Percentiles rank a stretch among this genome's conserved stretches.
Evolutionary conservation across 768 basidiomycete genomes (phyloP).

Genomic region (Boletus subparvulus): DNA sequence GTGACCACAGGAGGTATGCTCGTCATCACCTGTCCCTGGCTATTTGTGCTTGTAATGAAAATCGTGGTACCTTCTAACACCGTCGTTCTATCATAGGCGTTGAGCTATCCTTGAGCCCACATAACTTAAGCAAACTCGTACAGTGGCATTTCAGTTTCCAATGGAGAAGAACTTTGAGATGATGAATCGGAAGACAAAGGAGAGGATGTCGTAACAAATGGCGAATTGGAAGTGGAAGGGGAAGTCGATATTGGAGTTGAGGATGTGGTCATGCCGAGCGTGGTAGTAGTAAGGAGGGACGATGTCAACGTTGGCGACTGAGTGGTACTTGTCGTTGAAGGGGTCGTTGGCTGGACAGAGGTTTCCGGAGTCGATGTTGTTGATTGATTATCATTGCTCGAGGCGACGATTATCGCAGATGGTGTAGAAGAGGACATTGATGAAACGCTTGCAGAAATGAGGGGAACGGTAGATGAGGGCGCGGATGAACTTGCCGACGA

Average conservation of each 20-base stretch:
- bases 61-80: slow-evolving; percentile 47
- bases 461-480: slow-evolving; percentile 3
- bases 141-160: slow-evolving; percentile 17
- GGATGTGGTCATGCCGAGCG: slow-evolving; percentile 4
- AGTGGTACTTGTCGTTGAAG: slow-evolving; percentile 14
- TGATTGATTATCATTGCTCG: slow-evolving; percentile 18
- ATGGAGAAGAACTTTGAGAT: slow-evolving; percentile 7
- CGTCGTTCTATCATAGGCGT: slow-evolving; percentile 45
- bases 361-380: slow-evolving; percentile 19
- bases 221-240: slow-evolving; percentile 13
- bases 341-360: slow-evolving; percentile 21
- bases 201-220: slow-evolving; percentile 10
- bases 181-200: slow-evolving; percentile 3
- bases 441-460: slow-evolving; percentile 7
- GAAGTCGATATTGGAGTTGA: slow-evolving; percentile 19
- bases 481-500: slow-evolving; percentile 17
- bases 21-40: slow-evolving; percentile 45
- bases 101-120: slow-evolving; percentile 7
- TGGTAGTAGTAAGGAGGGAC: slow-evolving; percentile 8
- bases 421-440: slow-evolving; percentile 14
- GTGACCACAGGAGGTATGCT: slow-evolving; percentile 61
- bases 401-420: slow-evolving; percentile 16
- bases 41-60: slow-evolving; percentile 61
- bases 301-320: slow-evolving; percentile 11
- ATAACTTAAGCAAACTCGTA: slow-evolving; percentile 22